These are phyloP conservation scores for Penicillium mononematosum DNA, from an alignment of 495 filamentous ascomycete species.

Conservation along the genomic window DNA sequence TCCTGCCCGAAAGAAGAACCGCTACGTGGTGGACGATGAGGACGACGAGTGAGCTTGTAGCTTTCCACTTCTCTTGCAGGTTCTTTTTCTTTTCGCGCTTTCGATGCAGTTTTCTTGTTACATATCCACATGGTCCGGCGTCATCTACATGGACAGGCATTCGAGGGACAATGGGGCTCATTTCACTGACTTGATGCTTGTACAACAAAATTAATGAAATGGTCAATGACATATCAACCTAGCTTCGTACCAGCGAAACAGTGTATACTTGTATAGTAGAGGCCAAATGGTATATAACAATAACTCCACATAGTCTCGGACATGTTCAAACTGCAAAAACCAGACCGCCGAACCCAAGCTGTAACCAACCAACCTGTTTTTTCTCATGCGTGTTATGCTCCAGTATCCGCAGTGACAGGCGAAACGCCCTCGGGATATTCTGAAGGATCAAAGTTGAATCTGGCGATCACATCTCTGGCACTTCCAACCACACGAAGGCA, in stretches of 20 bases:
- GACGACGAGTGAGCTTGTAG: conserved; percentile 39
- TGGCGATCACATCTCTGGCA: conserved; percentile 39
- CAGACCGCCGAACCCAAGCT: neutral
- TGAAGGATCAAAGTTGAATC: conserved; percentile 41
- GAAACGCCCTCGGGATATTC: conserved; percentile 40
- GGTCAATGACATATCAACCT: conserved; percentile 15
- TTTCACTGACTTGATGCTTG: conserved; percentile 8
- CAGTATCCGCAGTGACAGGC: conserved; percentile 7
- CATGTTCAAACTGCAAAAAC: neutral
- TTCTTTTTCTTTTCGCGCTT: conserved; percentile 1
- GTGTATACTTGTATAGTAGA: conserved; percentile 6
- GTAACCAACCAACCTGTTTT: neutral
- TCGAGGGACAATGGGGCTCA: conserved; percentile 1
- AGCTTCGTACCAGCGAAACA: conserved; percentile 1
- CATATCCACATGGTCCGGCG: conserved; percentile 16
- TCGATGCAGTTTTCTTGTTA: conserved; percentile 9
- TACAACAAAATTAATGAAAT: conserved; percentile 31
- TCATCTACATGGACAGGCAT: conserved; percentile 14
- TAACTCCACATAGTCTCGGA: neutral
- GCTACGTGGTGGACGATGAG: conserved; percentile 48
- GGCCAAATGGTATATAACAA: neutral
- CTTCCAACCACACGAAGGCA: conserved; percentile 42
- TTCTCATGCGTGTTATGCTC: neutral
- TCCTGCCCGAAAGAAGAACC: conserved; percentile 46
- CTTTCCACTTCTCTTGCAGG: neutral